Evolutionary conservation across 768 basidiomycete genomes (phyloP), one percentile per base, ranked within the genome.

Genomic region (Phlegmacium glaucopus): DNA sequence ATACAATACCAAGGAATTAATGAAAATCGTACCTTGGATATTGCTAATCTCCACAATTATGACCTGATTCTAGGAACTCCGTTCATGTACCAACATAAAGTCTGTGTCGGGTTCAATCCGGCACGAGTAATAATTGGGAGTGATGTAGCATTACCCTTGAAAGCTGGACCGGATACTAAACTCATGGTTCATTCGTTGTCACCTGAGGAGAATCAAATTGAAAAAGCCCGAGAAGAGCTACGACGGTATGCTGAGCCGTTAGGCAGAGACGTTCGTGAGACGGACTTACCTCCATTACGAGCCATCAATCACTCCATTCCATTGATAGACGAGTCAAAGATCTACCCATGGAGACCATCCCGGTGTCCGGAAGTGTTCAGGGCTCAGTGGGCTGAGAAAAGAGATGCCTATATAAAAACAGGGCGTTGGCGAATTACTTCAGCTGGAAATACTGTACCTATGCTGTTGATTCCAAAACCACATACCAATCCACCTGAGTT

Each of bases 231-330:
- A 0, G 4, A 53, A 15, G 36, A 57, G 15, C 42, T 69, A 2
- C 28, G 39, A 0, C 35, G 57, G 18, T 61, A 69, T 45, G 58
- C 64, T 0, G 26, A 42, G 16, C 57, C 58, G 0, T 35, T 65
- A 1, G 70, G 62, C 39, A 59, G 56, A 34, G 46, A 49, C 9
- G 60, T 58, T 0, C 45, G 38, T 22, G 61, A 66, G 3, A 64
- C 60, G 0, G 56, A 55, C 0, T 39, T 71, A 12, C 73, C 75
- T 0, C 72, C 69, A 0, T 32, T 71, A 1, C n/a, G 63, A 1
- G 67, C 47, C 0, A 66, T 76, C 3, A 75, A 76, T 50, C 72
- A 76, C 45, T 37, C 41, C 0, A 74, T 76, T 3, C 67, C 63
- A 0, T 47, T 76, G 9, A 72, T 72, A 11, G 68, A 74, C 39